Percentiles rank a stretch among this genome's conserved stretches.
phyloP scores from a whole-genome alignment of 2,329 filamentous ascomycete species.

The Pseudogymnoascus sp. region DNA sequence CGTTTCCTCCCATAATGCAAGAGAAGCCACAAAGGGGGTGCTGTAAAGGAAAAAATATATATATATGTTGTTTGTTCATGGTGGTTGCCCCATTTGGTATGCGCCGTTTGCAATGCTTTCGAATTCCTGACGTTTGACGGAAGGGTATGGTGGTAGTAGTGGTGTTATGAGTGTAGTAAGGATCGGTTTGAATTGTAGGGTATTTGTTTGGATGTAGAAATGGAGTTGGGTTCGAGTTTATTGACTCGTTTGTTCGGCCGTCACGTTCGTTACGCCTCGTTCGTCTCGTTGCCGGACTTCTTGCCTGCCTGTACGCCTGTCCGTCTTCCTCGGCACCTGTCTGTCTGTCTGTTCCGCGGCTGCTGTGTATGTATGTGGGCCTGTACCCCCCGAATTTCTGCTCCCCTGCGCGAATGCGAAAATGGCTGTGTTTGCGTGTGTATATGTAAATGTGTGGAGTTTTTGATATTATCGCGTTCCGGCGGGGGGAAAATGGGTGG shows the following conservation, averaged over 20 bases:
- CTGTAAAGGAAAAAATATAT: not conserved
- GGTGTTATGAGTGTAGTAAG: not conserved
- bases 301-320: not conserved
- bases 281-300: not conserved
- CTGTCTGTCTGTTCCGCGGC: constrained; percentile 7
- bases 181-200: constrained; percentile 1
- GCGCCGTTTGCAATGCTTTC: constrained; percentile 7
- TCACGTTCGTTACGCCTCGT: constrained; percentile 3
- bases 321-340: constrained; percentile 1
- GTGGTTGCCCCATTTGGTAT: constrained; percentile 2
- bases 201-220: not conserved
- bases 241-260: not conserved
- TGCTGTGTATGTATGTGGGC: not conserved
- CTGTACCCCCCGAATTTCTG: not conserved
- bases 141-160: not conserved
- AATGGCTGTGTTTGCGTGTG: not conserved
- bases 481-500: not conserved
- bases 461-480: not conserved
- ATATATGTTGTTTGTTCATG: not conserved
- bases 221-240: constrained; percentile 1
- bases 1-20: not conserved
- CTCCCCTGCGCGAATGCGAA: not conserved
- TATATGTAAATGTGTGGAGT: not conserved
- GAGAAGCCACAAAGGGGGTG: not conserved
- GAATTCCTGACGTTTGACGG: not conserved